phyloP scores from a whole-genome alignment of 1,284 basidiomycete genomes.

The Pholiota adiposa region DNA sequence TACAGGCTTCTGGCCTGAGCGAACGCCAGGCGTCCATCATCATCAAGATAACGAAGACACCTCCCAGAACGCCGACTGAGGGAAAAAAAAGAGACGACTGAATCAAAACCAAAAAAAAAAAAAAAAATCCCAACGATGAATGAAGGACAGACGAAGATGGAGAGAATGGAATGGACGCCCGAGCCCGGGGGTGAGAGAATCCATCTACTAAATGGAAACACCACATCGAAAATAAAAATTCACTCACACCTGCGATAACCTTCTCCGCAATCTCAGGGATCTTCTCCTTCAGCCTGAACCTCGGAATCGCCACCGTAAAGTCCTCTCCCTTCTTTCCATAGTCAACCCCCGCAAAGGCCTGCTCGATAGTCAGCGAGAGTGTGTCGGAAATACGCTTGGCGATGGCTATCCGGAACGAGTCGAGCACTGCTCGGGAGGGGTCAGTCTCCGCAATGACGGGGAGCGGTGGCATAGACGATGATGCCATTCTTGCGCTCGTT shows the following conservation, averaged over 20 bases:
- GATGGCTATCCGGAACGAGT: slow-evolving; percentile 86
- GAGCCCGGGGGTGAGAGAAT: too few species aligned
- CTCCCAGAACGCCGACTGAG: too few species aligned
- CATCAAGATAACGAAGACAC: too few species aligned
- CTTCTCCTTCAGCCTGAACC: slow-evolving; percentile 89
- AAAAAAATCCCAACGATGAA: too few species aligned
- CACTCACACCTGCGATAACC: slow-evolving; percentile 73
- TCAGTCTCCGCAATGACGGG: slow-evolving; percentile 71
- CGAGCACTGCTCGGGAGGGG: slow-evolving; percentile 73
- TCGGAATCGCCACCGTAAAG: slow-evolving; percentile 90
- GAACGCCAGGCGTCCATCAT: too few species aligned
- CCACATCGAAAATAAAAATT: not conserved
- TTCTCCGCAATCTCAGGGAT: slow-evolving; percentile 79
- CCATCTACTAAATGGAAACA: too few species aligned
- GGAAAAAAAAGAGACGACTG: too few species aligned
- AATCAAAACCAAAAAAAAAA: too few species aligned
- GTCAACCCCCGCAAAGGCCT: slow-evolving; percentile 86
- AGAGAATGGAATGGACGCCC: too few species aligned
- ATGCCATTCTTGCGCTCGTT: not conserved
- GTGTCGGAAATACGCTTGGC: slow-evolving; percentile 78
- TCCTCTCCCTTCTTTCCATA: slow-evolving; percentile 93
- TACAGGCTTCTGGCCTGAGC: too few species aligned
- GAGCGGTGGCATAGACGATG: slow-evolving; percentile 32
- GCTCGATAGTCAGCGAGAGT: slow-evolving; percentile 71
- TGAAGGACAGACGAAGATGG: too few species aligned